Conservation (phyloP, 2,329 filamentous ascomycete species). For the Colletotrichum simmondsii region DNA sequence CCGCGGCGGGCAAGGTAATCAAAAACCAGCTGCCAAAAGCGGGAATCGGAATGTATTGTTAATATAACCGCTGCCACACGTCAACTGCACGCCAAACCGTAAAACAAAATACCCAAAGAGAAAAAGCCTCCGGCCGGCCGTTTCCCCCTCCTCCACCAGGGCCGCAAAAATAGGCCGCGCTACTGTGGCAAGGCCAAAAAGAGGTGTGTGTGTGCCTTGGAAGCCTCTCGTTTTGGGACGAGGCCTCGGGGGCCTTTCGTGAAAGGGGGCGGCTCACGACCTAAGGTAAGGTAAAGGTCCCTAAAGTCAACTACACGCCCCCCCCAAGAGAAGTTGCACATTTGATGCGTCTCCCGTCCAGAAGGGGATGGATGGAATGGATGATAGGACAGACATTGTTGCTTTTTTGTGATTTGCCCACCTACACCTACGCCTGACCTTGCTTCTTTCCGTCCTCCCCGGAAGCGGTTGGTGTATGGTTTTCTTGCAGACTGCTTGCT, state of each 20-base stretch:
- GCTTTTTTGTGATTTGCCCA: not conserved
- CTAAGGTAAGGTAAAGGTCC: too few species aligned
- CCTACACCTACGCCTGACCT: not conserved
- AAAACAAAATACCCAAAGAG: not conserved
- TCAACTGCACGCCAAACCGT: not conserved
- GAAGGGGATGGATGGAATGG: not conserved
- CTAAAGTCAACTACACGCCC: not conserved
- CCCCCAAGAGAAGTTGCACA: too few species aligned
- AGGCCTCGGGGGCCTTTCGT: not conserved
- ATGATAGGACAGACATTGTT: not conserved
- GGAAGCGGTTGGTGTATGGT: not conserved
- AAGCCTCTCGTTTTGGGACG: not conserved
- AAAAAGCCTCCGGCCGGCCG: not conserved
- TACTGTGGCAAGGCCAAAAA: not conserved
- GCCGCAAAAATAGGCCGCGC: not conserved
- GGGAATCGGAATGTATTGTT: not conserved
- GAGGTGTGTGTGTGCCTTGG: not conserved
- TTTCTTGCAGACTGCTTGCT: not conserved
- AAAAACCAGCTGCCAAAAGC: not conserved
- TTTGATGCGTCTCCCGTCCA: not conserved
- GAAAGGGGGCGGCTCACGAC: not conserved
- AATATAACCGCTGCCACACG: not conserved
- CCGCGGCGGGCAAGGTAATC: too few species aligned
- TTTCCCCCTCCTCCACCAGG: too few species aligned
- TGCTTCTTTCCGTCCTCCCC: not conserved